Evolutionary conservation across 208 protist species (phyloP), one percentile per base, ranked within the genome.

Genomic region (Trypanosoma rangeli): DNA sequence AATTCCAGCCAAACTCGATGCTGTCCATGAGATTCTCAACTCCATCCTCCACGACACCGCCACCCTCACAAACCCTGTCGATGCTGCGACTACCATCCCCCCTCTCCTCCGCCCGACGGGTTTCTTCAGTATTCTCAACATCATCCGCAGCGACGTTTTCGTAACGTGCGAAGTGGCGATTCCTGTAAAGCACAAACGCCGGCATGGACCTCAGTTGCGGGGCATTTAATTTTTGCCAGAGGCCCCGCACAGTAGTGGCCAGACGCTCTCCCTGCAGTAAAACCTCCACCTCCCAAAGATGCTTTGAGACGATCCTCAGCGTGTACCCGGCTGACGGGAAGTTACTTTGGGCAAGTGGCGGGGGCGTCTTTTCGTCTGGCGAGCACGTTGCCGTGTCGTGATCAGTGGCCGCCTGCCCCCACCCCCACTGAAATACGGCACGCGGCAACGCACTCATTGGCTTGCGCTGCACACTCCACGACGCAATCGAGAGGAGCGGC

Each of bases 1-100:
- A 26, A 65, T 83, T 89, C 90, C 90, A 95, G n/a, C 90, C 90
- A 55, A 90, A 90, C 65, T 95, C 85, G 3, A 82, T 56, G 16
- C 20, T 64, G 53, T 74, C 64, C 67, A 74, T 24, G 22, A 31
- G 46, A 16, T 22, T 50, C 46, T 15, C 46, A 4, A 50, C 3
- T 7, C 20, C 46, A 15, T n/a, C n/a, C n/a, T n/a, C 46, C 3
- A 50, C 7, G 42, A 29, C 76, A n/a, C 49, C 16, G 31, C 46
- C 13, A 26, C 52, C 46, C 22, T 52, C 52, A n/a, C n/a, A n/a
- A n/a, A n/a, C n/a, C n/a, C n/a, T n/a, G n/a, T n/a, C n/a, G n/a
- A n/a, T n/a, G n/a, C 10, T 42, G 10, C 37, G 4, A 10, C 37
- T 42, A 42, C 10, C 10, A 42, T 42, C 10, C 7, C 10, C 10